Conservation (phyloP, 2,329 filamentous ascomycete genomes). For the Stemphylium beticola region DNA sequence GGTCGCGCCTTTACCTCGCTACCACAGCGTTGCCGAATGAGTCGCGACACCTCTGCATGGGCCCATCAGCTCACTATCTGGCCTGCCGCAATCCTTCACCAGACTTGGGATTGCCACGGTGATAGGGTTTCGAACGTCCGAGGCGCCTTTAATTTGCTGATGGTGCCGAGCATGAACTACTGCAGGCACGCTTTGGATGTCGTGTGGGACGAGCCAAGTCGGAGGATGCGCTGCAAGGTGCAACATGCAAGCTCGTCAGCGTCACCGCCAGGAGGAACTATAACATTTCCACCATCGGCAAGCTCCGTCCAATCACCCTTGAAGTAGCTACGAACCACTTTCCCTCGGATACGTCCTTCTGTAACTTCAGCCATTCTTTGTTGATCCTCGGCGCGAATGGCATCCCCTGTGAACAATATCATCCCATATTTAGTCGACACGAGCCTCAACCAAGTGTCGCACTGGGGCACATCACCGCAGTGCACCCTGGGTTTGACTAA, state of each 20-base stretch:
- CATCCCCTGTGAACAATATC: background rate
- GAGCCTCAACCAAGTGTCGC: background rate
- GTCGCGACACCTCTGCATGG: slow-evolving; percentile 12
- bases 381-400: background rate
- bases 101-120: slow-evolving; percentile 13
- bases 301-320: background rate
- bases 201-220: background rate
- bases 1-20: background rate
- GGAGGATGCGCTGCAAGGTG: slow-evolving; percentile 13
- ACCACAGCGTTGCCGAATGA: background rate
- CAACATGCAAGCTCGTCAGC: background rate
- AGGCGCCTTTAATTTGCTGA: slow-evolving; percentile 14
- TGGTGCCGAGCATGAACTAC: background rate
- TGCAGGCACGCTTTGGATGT: slow-evolving; percentile 2
- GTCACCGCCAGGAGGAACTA: background rate
- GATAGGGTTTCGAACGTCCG: slow-evolving; percentile 6
- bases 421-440: background rate
- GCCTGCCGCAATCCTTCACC: slow-evolving; percentile 23
- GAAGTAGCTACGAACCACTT: background rate
- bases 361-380: background rate
- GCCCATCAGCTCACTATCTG: slow-evolving; percentile 12
- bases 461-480: background rate
- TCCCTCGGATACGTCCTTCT: background rate
- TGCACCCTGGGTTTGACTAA: background rate
- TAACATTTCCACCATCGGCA: background rate